phyloP scores from a whole-genome alignment of 805 yeast genomes.

The Schwanniomyces polymorphus region DNA sequence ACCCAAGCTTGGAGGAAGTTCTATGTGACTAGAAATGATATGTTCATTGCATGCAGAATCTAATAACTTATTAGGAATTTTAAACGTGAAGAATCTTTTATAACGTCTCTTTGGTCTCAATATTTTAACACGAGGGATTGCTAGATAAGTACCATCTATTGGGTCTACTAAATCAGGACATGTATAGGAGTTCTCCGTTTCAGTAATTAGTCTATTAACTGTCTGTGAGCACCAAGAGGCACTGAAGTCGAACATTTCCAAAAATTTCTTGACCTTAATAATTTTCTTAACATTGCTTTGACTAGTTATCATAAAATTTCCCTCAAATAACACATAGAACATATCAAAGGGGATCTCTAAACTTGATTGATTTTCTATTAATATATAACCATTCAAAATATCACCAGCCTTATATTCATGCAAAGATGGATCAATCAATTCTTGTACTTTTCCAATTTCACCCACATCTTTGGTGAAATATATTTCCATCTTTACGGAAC shows the following conservation, averaged over 20 bases:
- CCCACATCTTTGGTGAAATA: slow-evolving; percentile 37
- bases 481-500: slow-evolving; percentile 24
- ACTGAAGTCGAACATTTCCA: slow-evolving; percentile 50
- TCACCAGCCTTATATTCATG: slow-evolving; percentile 69
- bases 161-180: slow-evolving; percentile 23
- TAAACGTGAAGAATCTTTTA: slow-evolving; percentile 43
- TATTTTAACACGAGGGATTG: slow-evolving; percentile 12
- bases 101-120: slow-evolving; percentile 22
- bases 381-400: slow-evolving; percentile 55
- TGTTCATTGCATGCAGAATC: slow-evolving; percentile 39
- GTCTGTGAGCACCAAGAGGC: slow-evolving; percentile 49
- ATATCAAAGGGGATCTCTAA: slow-evolving; percentile 56
- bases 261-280: slow-evolving; percentile 28
- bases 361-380: slow-evolving; percentile 40
- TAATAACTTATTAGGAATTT: slow-evolving; percentile 34
- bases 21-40: slow-evolving; percentile 27
- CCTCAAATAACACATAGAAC: slow-evolving; percentile 61
- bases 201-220: slow-evolving; percentile 32
- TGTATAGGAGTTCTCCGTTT: slow-evolving; percentile 10
- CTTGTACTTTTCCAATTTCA: slow-evolving; percentile 23
- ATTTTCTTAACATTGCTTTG: slow-evolving; percentile 10
- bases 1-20: slow-evolving; percentile 38
- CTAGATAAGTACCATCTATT: slow-evolving; percentile 20
- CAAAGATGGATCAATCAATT: slow-evolving; percentile 27
- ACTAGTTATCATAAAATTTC: slow-evolving; percentile 33